These are phyloP conservation scores for Boletus rubescentipes DNA, from an alignment of 768 basidiomycete genomes.

Conservation along the genomic window DNA sequence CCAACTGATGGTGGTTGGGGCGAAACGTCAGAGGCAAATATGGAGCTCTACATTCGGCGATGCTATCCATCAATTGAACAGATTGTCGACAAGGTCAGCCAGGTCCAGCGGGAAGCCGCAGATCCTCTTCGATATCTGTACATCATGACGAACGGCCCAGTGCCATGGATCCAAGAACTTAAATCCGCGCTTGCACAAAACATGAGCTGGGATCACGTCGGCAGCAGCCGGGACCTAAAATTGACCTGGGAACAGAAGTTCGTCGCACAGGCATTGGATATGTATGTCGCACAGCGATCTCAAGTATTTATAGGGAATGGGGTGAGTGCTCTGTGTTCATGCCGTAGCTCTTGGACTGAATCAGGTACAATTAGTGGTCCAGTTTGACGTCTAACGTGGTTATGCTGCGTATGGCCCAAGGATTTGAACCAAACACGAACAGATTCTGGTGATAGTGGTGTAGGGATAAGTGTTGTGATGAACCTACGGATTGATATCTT, in stretches of 20 bases:
- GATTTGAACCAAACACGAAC: slow-evolving; percentile 27
- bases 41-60: slow-evolving; percentile 31
- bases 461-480: background rate
- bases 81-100: slow-evolving; percentile 41
- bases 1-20: slow-evolving; percentile 27
- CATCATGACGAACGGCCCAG: slow-evolving; percentile 47
- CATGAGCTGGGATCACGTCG: slow-evolving; percentile 40
- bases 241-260: slow-evolving; percentile 43
- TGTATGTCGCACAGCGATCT: slow-evolving; percentile 47
- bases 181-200: slow-evolving; percentile 33
- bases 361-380: slow-evolving; percentile 33
- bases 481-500: background rate
- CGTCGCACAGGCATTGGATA: slow-evolving; percentile 48
- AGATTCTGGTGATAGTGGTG: slow-evolving; percentile 35
- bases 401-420: slow-evolving; percentile 36
- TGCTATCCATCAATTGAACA: slow-evolving; percentile 46
- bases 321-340: slow-evolving; percentile 29
- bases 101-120: slow-evolving; percentile 28
- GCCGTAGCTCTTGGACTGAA: slow-evolving; percentile 1
- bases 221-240: slow-evolving; percentile 43
- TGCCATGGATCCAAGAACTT: slow-evolving; percentile 42
- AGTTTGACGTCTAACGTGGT: slow-evolving; percentile 43
- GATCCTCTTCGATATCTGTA: slow-evolving; percentile 39
- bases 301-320: slow-evolving; percentile 56
- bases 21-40: slow-evolving; percentile 16